Evolutionary conservation across 768 basidiomycete genomes (phyloP).

Genomic region (Pleurotus eryngii): DNA sequence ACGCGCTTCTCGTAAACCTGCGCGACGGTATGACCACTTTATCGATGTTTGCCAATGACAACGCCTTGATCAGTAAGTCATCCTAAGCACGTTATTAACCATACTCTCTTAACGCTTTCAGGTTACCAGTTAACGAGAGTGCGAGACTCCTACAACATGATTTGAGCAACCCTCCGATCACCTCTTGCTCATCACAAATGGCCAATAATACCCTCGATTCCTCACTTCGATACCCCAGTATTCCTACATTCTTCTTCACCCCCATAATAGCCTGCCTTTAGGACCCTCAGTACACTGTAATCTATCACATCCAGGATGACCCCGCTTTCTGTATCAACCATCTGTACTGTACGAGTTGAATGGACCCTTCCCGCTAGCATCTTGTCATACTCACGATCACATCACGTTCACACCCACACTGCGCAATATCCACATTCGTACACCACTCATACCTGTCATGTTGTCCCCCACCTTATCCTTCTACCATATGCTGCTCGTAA

Average conservation of each 20-base stretch:
- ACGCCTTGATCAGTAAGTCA: slow-evolving; percentile 42
- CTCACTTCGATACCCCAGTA: slow-evolving; percentile 6
- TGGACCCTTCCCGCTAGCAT: neutral
- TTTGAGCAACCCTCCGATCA: neutral
- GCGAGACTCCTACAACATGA: slow-evolving; percentile 35
- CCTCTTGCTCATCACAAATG: neutral
- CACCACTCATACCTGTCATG: neutral
- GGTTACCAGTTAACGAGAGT: slow-evolving; percentile 45
- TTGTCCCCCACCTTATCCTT: neutral
- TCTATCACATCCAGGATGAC: slow-evolving; percentile 5
- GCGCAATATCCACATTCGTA: neutral
- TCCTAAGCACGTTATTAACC: neutral
- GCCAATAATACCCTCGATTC: slow-evolving; percentile 1
- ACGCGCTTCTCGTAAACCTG: slow-evolving; percentile 31
- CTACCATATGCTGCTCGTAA: neutral
- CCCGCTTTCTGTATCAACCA: neutral
- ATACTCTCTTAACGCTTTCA: slow-evolving; percentile 14
- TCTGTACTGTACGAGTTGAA: neutral
- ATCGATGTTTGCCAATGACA: slow-evolving; percentile 41
- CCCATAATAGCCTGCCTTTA: slow-evolving; percentile 3
- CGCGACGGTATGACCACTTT: slow-evolving; percentile 20
- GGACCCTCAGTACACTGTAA: slow-evolving; percentile 3
- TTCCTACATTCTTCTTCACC: neutral
- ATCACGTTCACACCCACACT: neutral
- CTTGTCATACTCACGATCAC: neutral